phyloP scores from a whole-genome alignment of 441 rosid genomes.

The Mallotus repandus region DNA sequence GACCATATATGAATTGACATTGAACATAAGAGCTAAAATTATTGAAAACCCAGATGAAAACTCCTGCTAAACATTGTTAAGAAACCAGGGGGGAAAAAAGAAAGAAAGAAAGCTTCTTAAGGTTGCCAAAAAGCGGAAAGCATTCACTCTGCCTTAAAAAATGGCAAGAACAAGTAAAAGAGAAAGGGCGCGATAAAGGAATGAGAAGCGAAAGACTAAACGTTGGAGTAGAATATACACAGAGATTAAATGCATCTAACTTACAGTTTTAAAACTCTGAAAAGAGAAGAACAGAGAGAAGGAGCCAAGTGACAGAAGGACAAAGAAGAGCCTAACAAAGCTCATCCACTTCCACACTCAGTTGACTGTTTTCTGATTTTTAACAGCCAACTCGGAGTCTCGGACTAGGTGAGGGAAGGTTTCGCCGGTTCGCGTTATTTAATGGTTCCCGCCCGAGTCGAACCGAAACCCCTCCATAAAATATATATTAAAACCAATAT shows the following conservation, averaged over 20 bases:
- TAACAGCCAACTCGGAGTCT: background rate
- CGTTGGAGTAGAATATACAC: background rate
- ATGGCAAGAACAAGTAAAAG: background rate
- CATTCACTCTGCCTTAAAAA: background rate
- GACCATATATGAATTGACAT: background rate
- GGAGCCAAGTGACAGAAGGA: background rate
- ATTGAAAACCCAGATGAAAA: background rate
- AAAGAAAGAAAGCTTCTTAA: background rate
- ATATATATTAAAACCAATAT: no score
- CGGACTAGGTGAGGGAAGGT: background rate
- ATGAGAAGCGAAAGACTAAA: background rate
- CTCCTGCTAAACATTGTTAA: background rate
- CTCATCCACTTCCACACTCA: background rate
- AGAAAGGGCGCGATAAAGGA: background rate
- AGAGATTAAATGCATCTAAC: background rate
- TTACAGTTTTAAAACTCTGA: background rate
- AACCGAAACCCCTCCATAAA: background rate
- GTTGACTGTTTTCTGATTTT: background rate
- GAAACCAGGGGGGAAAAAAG: no score
- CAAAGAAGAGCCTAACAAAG: background rate
- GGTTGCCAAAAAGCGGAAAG: background rate
- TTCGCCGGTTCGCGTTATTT: background rate
- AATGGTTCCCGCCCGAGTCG: background rate
- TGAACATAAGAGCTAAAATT: conserved; percentile 5
- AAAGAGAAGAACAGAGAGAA: background rate